Evolutionary conservation across 2,329 filamentous ascomycete genomes (phyloP).

Genomic region (Pseudogymnoascus sp.): DNA sequence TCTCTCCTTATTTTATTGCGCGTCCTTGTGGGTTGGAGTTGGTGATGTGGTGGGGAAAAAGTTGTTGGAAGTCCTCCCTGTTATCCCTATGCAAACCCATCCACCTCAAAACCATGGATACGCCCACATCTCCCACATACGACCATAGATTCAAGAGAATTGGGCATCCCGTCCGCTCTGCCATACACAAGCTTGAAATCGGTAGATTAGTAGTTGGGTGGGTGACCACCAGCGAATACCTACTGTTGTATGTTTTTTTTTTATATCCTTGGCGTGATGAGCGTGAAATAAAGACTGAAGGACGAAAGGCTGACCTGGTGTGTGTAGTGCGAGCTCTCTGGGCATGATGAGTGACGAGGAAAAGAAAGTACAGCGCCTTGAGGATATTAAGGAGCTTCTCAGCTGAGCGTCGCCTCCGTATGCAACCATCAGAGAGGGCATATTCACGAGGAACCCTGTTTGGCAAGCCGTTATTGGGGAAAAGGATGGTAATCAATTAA

Average conservation of each 20-base stretch:
- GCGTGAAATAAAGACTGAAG: not conserved
- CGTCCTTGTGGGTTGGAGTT: conserved; percentile 20
- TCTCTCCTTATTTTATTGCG: conserved; percentile 10
- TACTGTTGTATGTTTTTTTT: conserved; percentile 23
- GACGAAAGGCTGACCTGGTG: conserved; percentile 9
- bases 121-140: conserved; percentile 15
- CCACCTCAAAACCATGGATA: not conserved
- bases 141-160: conserved; percentile 23
- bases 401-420: conserved; percentile 37
- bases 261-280: not conserved
- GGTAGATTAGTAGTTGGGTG: conserved; percentile 25
- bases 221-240: conserved; percentile 24
- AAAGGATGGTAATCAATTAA: not conserved
- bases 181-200: conserved; percentile 21
- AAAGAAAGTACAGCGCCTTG: conserved; percentile 79
- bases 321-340: conserved; percentile 71
- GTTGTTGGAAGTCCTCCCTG: not conserved
- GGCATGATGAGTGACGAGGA: conserved; percentile 95
- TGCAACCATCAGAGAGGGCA: not conserved
- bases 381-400: conserved; percentile 87
- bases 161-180: conserved; percentile 25
- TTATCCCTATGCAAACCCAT: not conserved
- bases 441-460: not conserved
- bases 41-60: conserved; percentile 3
- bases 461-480: not conserved